A percentile compares a stretch with the other conserved stretches of the same genome.
Evolutionary conservation across 139 green algal species (phyloP).

Genomic region (Limnomonas spitsbergensis): DNA sequence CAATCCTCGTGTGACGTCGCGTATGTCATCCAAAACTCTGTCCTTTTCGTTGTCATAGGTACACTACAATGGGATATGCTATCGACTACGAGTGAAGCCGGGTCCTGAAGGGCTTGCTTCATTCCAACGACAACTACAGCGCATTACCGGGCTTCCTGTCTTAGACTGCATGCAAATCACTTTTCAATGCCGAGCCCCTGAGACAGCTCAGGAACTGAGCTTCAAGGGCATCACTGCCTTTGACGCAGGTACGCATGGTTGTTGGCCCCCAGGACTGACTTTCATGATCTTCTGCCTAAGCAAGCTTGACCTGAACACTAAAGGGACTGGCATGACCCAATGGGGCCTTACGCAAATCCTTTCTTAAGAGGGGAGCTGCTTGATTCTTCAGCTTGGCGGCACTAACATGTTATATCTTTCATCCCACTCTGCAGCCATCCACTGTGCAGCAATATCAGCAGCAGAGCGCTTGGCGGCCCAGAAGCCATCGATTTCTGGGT

Average conservation of each 20-base stretch:
- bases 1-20: no score
- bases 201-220: constrained; percentile 15
- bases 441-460: not conserved
- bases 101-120: constrained; percentile 14
- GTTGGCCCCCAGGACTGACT: no score
- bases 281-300: no score
- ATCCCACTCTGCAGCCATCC: not conserved
- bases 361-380: no score
- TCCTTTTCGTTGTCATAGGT: no score
- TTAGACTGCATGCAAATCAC: constrained; percentile 25
- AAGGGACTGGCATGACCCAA: no score
- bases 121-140: constrained; percentile 15
- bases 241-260: constrained; percentile 20
- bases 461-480: not conserved
- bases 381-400: no score
- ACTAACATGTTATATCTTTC: no score
- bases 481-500: no score
- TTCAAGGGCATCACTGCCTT: constrained; percentile 23
- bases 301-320: no score
- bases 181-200: constrained; percentile 17
- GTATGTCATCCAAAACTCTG: no score
- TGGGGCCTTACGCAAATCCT: no score
- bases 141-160: constrained; percentile 17
- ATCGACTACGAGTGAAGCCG: constrained; percentile 13
- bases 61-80: constrained; percentile 6